Conservation (phyloP, 495 filamentous ascomycete species). For the Penicillium maclennaniae region DNA sequence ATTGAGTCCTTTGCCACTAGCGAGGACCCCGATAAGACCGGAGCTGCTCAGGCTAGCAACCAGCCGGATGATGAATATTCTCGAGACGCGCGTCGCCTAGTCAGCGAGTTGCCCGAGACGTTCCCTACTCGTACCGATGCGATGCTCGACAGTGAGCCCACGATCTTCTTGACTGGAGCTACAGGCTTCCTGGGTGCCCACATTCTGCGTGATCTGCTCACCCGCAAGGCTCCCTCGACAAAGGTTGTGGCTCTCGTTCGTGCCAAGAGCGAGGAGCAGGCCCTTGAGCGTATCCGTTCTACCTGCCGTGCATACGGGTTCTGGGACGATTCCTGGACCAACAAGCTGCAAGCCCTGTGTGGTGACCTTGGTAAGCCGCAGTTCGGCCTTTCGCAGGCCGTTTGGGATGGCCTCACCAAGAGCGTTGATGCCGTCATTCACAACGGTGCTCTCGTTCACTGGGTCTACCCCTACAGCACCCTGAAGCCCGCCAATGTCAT, state of each 20-base stretch:
- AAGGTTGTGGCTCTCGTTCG: constrained; percentile 80
- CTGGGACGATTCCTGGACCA: constrained; percentile 69
- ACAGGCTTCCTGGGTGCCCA: constrained; percentile 90
- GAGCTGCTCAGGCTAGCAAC: constrained; percentile 20
- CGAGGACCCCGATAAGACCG: constrained; percentile 26
- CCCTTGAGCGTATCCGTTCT: constrained; percentile 45
- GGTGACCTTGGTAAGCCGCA: constrained; percentile 70
- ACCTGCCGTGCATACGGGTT: constrained; percentile 63
- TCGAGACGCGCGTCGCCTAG: constrained; percentile 59
- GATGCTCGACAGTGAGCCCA: constrained; percentile 39
- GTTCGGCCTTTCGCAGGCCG: constrained; percentile 61
- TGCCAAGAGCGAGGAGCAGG: constrained; percentile 51
- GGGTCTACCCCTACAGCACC: constrained; percentile 76
- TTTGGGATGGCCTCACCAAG: constrained; percentile 60
- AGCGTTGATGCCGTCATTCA: constrained; percentile 79
- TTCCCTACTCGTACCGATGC: constrained; percentile 27
- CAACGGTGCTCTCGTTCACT: constrained; percentile 86
- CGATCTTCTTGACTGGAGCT: constrained; percentile 81
- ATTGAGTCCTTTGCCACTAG: constrained; percentile 32
- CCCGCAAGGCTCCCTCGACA: constrained; percentile 49
- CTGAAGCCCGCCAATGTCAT: constrained; percentile 77
- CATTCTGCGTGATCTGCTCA: constrained; percentile 70
- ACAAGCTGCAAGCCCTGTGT: constrained; percentile 58
- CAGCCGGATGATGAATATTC: constrained; percentile 59
- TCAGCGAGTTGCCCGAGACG: constrained; percentile 42